phyloP scores from a whole-genome alignment of 805 yeast genomes.

The Saccharomycopsis sp. region DNA sequence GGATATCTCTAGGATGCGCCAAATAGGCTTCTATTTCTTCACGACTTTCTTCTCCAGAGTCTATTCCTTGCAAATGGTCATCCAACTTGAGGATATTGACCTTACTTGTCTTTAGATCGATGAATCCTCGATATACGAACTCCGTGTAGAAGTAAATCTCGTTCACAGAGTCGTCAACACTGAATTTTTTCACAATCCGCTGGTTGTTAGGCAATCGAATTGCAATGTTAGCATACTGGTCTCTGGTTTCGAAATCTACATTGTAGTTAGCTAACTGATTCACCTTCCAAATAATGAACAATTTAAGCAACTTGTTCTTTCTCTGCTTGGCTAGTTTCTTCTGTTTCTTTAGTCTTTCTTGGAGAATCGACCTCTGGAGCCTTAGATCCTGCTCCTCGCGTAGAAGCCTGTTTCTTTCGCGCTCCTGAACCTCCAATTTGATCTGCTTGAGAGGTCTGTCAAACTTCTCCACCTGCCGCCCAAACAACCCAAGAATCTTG shows the following conservation, averaged over 20 bases:
- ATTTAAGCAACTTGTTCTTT: constrained; percentile 19
- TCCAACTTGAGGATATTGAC: neutral
- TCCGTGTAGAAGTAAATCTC: constrained; percentile 73
- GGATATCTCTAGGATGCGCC: neutral
- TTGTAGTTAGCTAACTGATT: constrained; percentile 6
- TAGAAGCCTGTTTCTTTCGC: constrained; percentile 45
- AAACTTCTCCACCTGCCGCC: constrained; percentile 46
- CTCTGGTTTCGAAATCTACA: constrained; percentile 22
- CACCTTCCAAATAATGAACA: constrained; percentile 2
- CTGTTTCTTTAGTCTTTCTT: constrained; percentile 54
- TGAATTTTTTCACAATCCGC: constrained; percentile 47
- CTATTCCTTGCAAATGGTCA: neutral
- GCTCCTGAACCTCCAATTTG: constrained; percentile 56
- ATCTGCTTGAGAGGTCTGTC: constrained; percentile 55
- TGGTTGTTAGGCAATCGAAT: constrained; percentile 59
- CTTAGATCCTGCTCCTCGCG: constrained; percentile 73
- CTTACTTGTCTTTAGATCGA: constrained; percentile 12
- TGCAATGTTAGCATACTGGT: constrained; percentile 53
- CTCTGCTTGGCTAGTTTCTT: constrained; percentile 27
- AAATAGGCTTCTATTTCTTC: neutral
- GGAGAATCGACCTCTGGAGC: constrained; percentile 60
- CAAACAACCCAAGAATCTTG: constrained; percentile 38
- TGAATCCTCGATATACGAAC: constrained; percentile 31
- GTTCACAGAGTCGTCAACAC: constrained; percentile 41
- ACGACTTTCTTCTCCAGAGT: constrained; percentile 4